These are phyloP conservation scores for Irpex rosettiformis DNA, from an alignment of 1,284 basidiomycete species.

Conservation along the genomic window DNA sequence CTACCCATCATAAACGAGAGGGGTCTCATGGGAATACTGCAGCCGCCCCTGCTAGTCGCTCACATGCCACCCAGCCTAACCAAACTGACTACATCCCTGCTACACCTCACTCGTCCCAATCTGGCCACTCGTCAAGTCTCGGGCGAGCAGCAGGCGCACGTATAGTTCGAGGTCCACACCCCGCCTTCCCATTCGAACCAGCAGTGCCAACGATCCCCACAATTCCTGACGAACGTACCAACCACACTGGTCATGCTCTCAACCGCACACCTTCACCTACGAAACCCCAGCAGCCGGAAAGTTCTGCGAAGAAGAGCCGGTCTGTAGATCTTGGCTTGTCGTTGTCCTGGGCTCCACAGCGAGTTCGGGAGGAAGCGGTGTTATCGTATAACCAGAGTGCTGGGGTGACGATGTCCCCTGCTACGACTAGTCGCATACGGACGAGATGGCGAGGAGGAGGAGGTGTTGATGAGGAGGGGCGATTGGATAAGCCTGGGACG, in stretches of 20 bases:
- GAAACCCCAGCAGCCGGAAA: slow-evolving; percentile 21
- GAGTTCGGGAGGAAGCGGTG: slow-evolving; percentile 58
- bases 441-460: slow-evolving; percentile 28
- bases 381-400: slow-evolving; percentile 35
- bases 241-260: slow-evolving; percentile 10
- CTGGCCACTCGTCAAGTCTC: slow-evolving; percentile 28
- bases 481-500: slow-evolving; percentile 35
- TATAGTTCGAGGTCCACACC: slow-evolving; percentile 26
- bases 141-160: slow-evolving; percentile 27
- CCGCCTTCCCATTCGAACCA: slow-evolving; percentile 40
- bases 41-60: slow-evolving; percentile 5
- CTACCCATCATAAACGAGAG: slow-evolving; percentile 12
- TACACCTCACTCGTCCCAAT: slow-evolving; percentile 27
- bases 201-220: slow-evolving; percentile 38
- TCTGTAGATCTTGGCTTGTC: slow-evolving; percentile 65
- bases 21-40: slow-evolving; percentile 10
- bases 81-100: slow-evolving; percentile 19
- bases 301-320: slow-evolving; percentile 52
- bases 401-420: slow-evolving; percentile 5
- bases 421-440: slow-evolving; percentile 23
- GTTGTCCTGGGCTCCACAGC: slow-evolving; percentile 63
- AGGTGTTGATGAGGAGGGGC: slow-evolving; percentile 28
- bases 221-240: slow-evolving; percentile 22
- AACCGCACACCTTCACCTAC: slow-evolving; percentile 31
- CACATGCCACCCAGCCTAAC: slow-evolving; percentile 11